phyloP scores from a whole-genome alignment of 345 rosid species.

The Hibiscus syriacus region DNA sequence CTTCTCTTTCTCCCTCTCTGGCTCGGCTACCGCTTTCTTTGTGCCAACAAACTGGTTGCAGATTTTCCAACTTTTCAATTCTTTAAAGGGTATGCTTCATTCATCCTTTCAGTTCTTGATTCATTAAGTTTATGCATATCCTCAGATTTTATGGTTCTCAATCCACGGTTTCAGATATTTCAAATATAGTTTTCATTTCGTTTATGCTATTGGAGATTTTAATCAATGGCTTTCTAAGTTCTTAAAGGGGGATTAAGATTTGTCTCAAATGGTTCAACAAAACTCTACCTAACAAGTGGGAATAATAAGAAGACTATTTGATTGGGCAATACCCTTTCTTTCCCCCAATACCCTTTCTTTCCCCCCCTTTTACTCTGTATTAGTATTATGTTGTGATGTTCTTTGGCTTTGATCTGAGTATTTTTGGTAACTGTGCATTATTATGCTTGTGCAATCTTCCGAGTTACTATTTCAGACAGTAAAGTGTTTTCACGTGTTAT shows the following conservation, averaged over 20 bases:
- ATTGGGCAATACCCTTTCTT: background rate
- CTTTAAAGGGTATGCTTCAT: background rate
- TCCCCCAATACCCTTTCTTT: background rate
- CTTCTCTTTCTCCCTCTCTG: background rate
- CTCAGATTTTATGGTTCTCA: background rate
- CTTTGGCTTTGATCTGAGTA: background rate
- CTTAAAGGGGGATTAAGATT: background rate
- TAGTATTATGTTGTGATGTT: background rate
- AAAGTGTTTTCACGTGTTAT: background rate
- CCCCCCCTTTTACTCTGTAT: background rate
- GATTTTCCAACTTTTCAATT: background rate
- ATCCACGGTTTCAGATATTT: background rate
- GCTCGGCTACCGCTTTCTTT: constrained; percentile 1
- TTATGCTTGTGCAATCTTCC: background rate
- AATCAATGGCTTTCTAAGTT: background rate
- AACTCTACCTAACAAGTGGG: background rate
- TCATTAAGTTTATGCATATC: background rate
- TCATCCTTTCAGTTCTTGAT: background rate
- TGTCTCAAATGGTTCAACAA: background rate
- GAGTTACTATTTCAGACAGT: no score
- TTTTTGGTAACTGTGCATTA: background rate
- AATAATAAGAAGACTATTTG: background rate
- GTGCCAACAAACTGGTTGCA: background rate
- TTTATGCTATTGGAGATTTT: background rate
- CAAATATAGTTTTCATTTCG: background rate